These are phyloP conservation scores for Bruguiera sexangula DNA, from an alignment of 345 rosid genomes.

Conservation along the genomic window DNA sequence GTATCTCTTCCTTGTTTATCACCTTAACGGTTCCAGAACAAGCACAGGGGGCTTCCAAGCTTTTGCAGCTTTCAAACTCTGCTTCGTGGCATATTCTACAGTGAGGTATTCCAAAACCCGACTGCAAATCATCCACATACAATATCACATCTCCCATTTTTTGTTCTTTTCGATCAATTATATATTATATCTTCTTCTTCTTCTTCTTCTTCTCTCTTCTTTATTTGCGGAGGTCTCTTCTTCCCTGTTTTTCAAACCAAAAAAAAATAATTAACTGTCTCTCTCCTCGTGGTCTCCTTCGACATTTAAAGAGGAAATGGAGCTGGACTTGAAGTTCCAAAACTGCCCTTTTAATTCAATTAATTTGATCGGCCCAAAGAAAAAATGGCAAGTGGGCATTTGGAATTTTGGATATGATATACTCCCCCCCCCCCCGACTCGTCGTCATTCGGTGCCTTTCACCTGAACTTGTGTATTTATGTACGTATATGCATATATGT, in stretches of 20 bases:
- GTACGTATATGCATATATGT: background rate
- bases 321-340: conserved; percentile 15
- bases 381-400: background rate
- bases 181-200: background rate
- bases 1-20: background rate
- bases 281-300: background rate
- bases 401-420: no score
- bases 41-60: conserved; percentile 88
- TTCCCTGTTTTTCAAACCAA: conserved; percentile 5
- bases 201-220: background rate
- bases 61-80: conserved; percentile 52
- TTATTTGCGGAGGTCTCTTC: background rate
- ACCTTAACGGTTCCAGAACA: conserved; percentile 96
- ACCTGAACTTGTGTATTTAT: background rate
- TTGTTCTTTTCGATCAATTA: background rate
- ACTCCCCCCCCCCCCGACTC: no score
- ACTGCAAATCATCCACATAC: conserved; percentile 44
- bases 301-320: conserved; percentile 22
- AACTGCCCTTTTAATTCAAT: conserved; percentile 22
- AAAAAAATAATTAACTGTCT: conserved; percentile 4
- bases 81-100: conserved; percentile 95
- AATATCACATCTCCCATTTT: conserved; percentile 57
- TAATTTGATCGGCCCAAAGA: background rate
- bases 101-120: conserved; percentile 31
- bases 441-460: background rate